phyloP scores from a whole-genome alignment of 2,329 filamentous ascomycete species.

The Fusarium sp. region DNA sequence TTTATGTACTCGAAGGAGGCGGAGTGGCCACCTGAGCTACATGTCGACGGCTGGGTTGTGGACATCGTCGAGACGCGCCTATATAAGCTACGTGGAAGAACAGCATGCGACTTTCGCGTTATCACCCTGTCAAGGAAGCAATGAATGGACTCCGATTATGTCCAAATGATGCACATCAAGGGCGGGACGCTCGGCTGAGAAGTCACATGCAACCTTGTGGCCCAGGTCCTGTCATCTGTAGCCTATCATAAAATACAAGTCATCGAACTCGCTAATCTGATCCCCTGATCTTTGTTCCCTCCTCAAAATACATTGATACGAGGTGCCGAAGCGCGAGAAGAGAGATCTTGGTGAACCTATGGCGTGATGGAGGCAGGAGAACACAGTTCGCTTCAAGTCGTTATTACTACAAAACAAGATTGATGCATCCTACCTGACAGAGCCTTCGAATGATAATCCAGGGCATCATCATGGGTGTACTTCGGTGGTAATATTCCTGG shows the following conservation, averaged over 20 bases:
- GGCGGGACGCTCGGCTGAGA: neutral
- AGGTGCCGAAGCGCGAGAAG: neutral
- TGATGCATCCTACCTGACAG: neutral
- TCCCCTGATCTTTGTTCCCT: neutral
- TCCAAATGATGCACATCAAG: neutral
- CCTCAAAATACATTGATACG: neutral
- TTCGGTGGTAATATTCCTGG: neutral
- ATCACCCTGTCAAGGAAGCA: neutral
- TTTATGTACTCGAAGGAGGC: neutral
- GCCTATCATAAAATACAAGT: constrained; percentile 3
- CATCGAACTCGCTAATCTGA: constrained; percentile 16
- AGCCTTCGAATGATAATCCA: no score
- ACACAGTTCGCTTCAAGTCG: neutral
- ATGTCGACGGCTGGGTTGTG: neutral
- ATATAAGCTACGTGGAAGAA: neutral
- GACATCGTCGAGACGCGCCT: neutral
- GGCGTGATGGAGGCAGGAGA: neutral
- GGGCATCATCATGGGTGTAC: neutral
- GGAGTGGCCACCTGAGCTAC: neutral
- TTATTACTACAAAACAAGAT: neutral
- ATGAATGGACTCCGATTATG: neutral
- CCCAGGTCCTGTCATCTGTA: neutral
- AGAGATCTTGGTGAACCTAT: neutral
- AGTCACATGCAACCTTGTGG: neutral
- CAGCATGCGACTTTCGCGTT: neutral